A percentile compares a stretch with the other conserved stretches of the same genome.
These are phyloP conservation scores for Colletotrichum godetiae DNA, from an alignment of 2,329 filamentous ascomycete genomes.

Conservation along the genomic window DNA sequence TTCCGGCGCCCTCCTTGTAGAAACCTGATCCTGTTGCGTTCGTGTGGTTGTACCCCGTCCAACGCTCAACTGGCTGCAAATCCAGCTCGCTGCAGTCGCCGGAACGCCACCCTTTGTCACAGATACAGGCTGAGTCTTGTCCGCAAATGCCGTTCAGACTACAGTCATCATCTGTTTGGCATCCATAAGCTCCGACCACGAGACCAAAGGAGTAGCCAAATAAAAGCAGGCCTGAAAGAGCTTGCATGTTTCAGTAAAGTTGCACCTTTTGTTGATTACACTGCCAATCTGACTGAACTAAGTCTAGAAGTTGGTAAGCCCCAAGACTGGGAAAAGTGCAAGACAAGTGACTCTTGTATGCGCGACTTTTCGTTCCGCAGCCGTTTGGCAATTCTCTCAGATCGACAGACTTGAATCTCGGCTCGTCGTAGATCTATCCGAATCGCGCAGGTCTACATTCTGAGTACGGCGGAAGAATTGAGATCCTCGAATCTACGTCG, in stretches of 20 bases:
- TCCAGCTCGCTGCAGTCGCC: constrained; percentile 58
- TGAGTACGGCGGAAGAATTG: neutral
- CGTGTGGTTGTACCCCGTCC: constrained; percentile 59
- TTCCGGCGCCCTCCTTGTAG: constrained; percentile 41
- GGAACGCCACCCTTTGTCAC: constrained; percentile 57
- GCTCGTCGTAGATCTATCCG: neutral
- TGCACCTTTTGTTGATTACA: no score
- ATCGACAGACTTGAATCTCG: neutral
- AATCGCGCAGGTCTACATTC: neutral
- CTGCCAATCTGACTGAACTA: no score
- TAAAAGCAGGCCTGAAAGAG: neutral
- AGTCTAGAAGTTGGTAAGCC: no score
- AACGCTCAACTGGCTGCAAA: constrained; percentile 51
- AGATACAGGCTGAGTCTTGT: constrained; percentile 36
- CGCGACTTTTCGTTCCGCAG: neutral
- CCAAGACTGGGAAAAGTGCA: no score
- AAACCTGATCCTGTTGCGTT: constrained; percentile 23
- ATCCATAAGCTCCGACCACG: constrained; percentile 6
- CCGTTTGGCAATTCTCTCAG: neutral
- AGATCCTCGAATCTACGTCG: neutral
- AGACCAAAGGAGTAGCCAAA: neutral
- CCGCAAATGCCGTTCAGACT: constrained; percentile 45
- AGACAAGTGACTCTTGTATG: neutral
- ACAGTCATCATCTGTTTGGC: constrained; percentile 42
- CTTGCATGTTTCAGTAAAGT: neutral